A percentile compares a stretch with the other conserved stretches of the same genome.
Evolutionary conservation across 208 protist species (phyloP).

Genomic region (Leptomonas pyrrhocoris): DNA sequence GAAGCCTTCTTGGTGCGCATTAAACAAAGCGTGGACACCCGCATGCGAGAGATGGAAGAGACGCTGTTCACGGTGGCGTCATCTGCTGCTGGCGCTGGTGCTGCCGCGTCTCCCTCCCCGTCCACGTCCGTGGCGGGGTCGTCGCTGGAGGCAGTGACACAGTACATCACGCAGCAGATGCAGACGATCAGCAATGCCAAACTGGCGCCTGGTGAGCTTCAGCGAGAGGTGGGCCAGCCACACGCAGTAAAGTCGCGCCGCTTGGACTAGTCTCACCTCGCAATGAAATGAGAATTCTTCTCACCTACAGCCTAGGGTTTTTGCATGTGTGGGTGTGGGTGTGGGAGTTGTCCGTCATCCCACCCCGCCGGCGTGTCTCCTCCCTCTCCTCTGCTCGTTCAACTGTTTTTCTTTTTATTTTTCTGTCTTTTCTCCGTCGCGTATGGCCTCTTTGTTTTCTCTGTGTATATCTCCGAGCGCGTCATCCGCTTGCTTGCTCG

Average conservation of each 20-base stretch:
- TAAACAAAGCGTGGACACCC: conserved; percentile 70
- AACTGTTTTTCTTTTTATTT: background rate
- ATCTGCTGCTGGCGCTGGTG: background rate
- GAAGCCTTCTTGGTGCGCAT: conserved; percentile 65
- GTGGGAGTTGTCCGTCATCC: background rate
- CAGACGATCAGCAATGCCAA: conserved; percentile 26
- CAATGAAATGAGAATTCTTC: background rate
- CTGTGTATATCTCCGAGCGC: too few species aligned
- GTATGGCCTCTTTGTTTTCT: too few species aligned
- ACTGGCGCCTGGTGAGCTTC: background rate
- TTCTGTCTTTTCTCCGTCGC: background rate
- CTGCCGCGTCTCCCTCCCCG: background rate
- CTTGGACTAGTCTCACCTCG: background rate
- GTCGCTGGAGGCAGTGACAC: conserved; percentile 36
- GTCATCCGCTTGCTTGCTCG: too few species aligned
- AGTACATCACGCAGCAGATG: conserved; percentile 41
- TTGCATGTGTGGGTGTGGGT: too few species aligned
- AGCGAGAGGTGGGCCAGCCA: background rate
- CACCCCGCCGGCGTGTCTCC: background rate
- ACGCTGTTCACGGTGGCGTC: conserved; percentile 32
- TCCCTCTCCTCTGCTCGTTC: background rate
- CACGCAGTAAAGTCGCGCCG: background rate
- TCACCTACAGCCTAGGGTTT: background rate
- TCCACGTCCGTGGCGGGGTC: conserved; percentile 10
- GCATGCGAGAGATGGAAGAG: conserved; percentile 64